Conservation (phyloP, 2,329 filamentous ascomycete species). For the Xylariaceae sp. region DNA sequence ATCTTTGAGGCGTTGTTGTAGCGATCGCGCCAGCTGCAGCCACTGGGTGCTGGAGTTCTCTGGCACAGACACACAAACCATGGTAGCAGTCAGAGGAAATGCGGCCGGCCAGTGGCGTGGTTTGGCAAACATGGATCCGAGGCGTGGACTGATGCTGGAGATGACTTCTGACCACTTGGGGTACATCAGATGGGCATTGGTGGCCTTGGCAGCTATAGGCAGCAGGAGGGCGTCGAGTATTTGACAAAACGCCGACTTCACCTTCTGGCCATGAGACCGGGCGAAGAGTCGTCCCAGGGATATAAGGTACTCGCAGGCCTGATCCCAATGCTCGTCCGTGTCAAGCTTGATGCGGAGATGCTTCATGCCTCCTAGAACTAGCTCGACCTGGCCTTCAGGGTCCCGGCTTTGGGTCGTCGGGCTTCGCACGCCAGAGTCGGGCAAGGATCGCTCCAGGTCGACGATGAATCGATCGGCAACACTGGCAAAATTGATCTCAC, state of each 20-base stretch:
- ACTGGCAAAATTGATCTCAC: slow-evolving; percentile 78
- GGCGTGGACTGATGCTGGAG: slow-evolving; percentile 65
- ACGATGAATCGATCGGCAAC: slow-evolving; percentile 75
- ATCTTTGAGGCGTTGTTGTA: slow-evolving; percentile 81
- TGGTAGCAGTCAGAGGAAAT: slow-evolving; percentile 78
- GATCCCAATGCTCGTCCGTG: slow-evolving; percentile 70
- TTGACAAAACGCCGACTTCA: slow-evolving; percentile 93
- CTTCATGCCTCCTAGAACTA: slow-evolving; percentile 87
- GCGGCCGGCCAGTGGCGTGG: slow-evolving; percentile 86
- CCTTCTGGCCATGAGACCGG: slow-evolving; percentile 75
- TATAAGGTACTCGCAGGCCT: slow-evolving; percentile 82
- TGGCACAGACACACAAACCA: slow-evolving; percentile 80
- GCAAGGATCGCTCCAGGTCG: slow-evolving; percentile 72
- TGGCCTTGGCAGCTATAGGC: slow-evolving; percentile 76
- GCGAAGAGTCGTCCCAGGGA: slow-evolving; percentile 75
- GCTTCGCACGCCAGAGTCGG: slow-evolving; percentile 65
- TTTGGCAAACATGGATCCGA: slow-evolving; percentile 81
- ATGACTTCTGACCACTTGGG: slow-evolving; percentile 85
- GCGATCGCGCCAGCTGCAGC: slow-evolving; percentile 69
- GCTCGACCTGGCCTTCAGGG: slow-evolving; percentile 72
- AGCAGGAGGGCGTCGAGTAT: slow-evolving; percentile 80
- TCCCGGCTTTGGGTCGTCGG: slow-evolving; percentile 53
- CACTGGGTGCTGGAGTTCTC: slow-evolving; percentile 82
- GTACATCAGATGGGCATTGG: slow-evolving; percentile 65
- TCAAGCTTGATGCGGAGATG: slow-evolving; percentile 71